Base-by-base conservation (phyloP, 805 yeast genomes). In the Lachancea lanzarotensis region DNA sequence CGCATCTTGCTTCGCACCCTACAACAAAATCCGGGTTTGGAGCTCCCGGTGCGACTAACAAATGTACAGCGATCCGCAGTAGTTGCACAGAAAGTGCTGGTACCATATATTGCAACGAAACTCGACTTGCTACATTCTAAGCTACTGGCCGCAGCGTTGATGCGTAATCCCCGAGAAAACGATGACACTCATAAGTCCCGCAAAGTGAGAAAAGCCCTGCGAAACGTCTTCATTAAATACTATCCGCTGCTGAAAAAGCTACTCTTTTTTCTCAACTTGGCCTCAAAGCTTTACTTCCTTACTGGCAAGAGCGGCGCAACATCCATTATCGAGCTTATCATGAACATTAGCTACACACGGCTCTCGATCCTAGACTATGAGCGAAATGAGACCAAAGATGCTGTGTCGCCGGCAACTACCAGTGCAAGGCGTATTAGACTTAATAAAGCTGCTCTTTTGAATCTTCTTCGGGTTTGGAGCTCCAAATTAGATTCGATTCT, bases 31-130 rank as follows among this genome's bases (percentile, higher is more conserved):
- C 57, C 60, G 56, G 55, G 58, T 3, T 41, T 15, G 8, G 45
- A 63, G 64, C 13, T 74, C 57, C 54, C 79, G 29, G 68, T 90
- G 39, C 35, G 42, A 9, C 25, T 44, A 2, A 72, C 77, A 0
- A 55, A 53, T 2, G 44, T 59, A 3, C 96, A 90, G 56, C 66
- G 75, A 1, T 34, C 67, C 8, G 75, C 76, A 0, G 70, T 85
- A 1, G 61, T 88, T 25, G 53, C 81, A 25, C 82, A 79, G 47
- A 60, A 81, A 6, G 77, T 87, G 2, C 81, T 84, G 1, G 55
- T 79, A 0, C 82, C 91, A 0, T 90, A 89, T 54, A 15, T 88
- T 10, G 70, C 67, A 42, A 89, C 81, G 52, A 88, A 87, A 56
- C 66, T 84, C 39, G 83, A 83, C 48, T 72, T 74, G 13, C 59